phyloP scores from a whole-genome alignment of 2,329 filamentous ascomycete species.

The Cladosporium colombiae region DNA sequence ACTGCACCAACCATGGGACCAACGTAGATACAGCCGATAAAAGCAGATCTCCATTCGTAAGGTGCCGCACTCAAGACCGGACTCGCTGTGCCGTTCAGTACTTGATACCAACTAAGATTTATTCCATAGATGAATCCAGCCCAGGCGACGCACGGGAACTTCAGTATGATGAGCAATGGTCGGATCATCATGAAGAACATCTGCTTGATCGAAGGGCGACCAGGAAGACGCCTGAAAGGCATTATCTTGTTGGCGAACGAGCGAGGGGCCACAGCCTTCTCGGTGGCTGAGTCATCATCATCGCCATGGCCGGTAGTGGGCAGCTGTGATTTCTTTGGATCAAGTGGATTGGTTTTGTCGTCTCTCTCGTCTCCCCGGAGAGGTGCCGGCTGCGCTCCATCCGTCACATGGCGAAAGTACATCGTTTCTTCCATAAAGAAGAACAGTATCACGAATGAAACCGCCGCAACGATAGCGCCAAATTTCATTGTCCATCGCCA shows the following conservation, averaged over 20 bases:
- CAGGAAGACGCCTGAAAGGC: constrained; percentile 25
- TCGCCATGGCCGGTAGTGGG: neutral
- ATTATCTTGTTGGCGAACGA: constrained; percentile 38
- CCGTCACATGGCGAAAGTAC: constrained; percentile 40
- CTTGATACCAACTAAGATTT: constrained; percentile 22
- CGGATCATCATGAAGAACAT: constrained; percentile 25
- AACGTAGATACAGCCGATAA: constrained; percentile 55
- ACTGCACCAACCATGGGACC: constrained; percentile 44
- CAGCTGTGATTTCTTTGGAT: neutral
- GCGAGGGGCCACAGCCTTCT: neutral
- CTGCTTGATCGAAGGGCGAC: constrained; percentile 26
- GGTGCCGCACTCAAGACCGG: constrained; percentile 29
- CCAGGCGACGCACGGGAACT: constrained; percentile 19
- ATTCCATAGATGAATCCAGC: constrained; percentile 23
- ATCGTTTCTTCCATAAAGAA: constrained; percentile 64
- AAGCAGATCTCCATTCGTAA: constrained; percentile 40
- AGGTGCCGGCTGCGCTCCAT: neutral
- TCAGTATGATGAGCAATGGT: constrained; percentile 23
- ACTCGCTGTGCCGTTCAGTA: constrained; percentile 23
- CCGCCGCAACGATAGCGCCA: constrained; percentile 55
- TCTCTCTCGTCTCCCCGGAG: constrained; percentile 2
- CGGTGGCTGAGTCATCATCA: neutral
- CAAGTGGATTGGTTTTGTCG: constrained; percentile 18
- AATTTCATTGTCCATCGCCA: constrained; percentile 55
- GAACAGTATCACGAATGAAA: constrained; percentile 55